Evolutionary conservation across 2,329 filamentous ascomycete species (phyloP).

Genomic region (Aspergillus sp.): DNA sequence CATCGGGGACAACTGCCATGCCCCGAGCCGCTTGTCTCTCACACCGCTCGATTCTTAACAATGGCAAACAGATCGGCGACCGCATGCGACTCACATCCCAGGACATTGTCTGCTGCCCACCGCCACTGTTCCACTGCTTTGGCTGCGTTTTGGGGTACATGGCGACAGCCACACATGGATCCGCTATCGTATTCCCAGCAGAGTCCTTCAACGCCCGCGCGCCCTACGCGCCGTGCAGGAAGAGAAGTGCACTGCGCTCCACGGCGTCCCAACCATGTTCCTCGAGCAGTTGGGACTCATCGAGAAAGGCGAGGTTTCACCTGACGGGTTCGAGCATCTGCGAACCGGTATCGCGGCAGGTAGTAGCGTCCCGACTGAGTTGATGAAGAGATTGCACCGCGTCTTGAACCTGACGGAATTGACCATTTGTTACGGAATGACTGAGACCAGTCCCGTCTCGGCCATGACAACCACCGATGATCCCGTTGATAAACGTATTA

Average conservation of each 20-base stretch:
- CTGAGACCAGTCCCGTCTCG: slow-evolving; percentile 65
- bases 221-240: slow-evolving; percentile 58
- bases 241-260: slow-evolving; percentile 60
- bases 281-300: slow-evolving; percentile 76
- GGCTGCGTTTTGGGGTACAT: slow-evolving; percentile 89
- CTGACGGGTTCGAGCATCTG: slow-evolving; percentile 55
- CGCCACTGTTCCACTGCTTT: slow-evolving; percentile 63
- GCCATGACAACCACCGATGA: slow-evolving; percentile 77
- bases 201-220: slow-evolving; percentile 79
- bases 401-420: slow-evolving; percentile 69
- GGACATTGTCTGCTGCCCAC: slow-evolving; percentile 62
- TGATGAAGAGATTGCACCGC: slow-evolving; percentile 60
- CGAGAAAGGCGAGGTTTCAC: slow-evolving; percentile 39
- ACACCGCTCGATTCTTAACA: slow-evolving; percentile 84
- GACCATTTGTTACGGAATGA: slow-evolving; percentile 96
- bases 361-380: slow-evolving; percentile 68
- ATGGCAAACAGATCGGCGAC: slow-evolving; percentile 73
- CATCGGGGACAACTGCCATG: slow-evolving; percentile 81
- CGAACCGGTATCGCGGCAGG: slow-evolving; percentile 90
- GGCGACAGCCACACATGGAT: slow-evolving; percentile 77
- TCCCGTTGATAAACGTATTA: slow-evolving; percentile 62
- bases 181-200: slow-evolving; percentile 72
- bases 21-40: slow-evolving; percentile 88
- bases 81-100: slow-evolving; percentile 69
- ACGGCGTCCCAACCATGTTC: slow-evolving; percentile 94